These are phyloP conservation scores for Speleostelium caveatum DNA, from an alignment of 78 protist species.

Conservation along the genomic window DNA sequence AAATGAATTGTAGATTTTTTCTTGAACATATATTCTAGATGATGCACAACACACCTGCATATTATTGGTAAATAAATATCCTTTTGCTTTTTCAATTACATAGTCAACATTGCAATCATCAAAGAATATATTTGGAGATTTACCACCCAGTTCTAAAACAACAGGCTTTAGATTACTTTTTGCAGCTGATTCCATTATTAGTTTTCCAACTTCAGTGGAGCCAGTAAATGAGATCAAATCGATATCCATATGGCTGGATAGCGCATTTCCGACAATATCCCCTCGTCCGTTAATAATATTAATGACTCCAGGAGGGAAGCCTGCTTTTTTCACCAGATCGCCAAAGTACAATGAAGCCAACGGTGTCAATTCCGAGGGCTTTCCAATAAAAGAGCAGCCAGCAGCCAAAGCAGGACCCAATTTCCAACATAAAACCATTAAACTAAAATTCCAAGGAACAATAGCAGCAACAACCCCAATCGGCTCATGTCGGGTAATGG, in stretches of 20 bases:
- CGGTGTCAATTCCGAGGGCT: conserved; percentile 94
- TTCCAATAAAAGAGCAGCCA: conserved; percentile 92
- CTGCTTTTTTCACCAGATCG: conserved; percentile 89
- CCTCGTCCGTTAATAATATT: conserved; percentile 91
- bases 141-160: conserved; percentile 94
- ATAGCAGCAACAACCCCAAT: conserved; percentile 85
- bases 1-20: conserved; percentile 83
- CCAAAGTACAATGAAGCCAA: conserved; percentile 87
- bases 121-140: conserved; percentile 91
- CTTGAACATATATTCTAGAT: conserved; percentile 87
- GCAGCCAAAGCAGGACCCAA: conserved; percentile 93
- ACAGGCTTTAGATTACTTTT: conserved; percentile 62
- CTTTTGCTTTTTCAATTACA: neutral
- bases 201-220: conserved; percentile 75
- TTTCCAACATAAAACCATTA: conserved; percentile 80
- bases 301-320: conserved; percentile 94
- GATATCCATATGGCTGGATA: conserved; percentile 83
- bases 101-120: conserved; percentile 89
- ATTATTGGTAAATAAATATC: conserved; percentile 17
- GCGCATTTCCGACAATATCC: conserved; percentile 77
- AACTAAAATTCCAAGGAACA: conserved; percentile 88
- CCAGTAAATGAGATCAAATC: conserved; percentile 94
- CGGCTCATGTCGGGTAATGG: conserved; percentile 79
- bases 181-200: conserved; percentile 72
- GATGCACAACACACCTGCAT: conserved; percentile 89